These are phyloP conservation scores for Globisporangium okanoganense DNA, from an alignment of 352 stramenopile species.

Conservation along the genomic window DNA sequence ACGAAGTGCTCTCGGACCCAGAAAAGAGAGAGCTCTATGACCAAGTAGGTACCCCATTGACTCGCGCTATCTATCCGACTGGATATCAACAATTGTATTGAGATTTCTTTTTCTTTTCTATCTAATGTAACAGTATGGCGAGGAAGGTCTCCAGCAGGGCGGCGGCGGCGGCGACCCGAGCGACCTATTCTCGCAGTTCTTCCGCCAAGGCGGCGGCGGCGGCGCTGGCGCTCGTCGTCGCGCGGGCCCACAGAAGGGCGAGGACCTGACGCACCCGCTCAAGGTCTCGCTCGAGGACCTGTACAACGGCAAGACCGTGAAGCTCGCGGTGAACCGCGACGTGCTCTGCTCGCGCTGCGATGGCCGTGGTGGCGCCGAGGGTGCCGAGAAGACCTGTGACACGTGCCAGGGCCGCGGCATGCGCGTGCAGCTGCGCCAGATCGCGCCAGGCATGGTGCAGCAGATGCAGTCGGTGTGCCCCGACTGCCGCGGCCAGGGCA, in stretches of 20 bases:
- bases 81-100: not conserved
- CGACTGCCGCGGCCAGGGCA: constrained; percentile 92
- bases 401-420: constrained; percentile 95
- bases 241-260: constrained; percentile 92
- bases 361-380: constrained; percentile 89
- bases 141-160: constrained; percentile 96
- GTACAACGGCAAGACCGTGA: constrained; percentile 99
- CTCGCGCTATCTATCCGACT: not conserved
- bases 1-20: constrained; percentile 96
- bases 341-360: constrained; percentile 87
- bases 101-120: not conserved
- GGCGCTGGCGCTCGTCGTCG: too few relatives aligned
- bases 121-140: constrained; percentile 90
- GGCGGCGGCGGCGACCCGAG: constrained; percentile 59
- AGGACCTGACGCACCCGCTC: constrained; percentile 93
- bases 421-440: constrained; percentile 94
- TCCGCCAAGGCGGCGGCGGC: constrained; percentile 80
- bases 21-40: constrained; percentile 89
- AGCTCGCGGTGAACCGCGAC: constrained; percentile 96
- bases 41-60: constrained; percentile 37
- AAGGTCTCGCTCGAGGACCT: constrained; percentile 98
- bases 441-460: constrained; percentile 97
- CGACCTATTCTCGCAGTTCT: constrained; percentile 98
- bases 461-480: constrained; percentile 96
- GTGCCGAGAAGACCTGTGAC: constrained; percentile 90